Percentiles rank a stretch among this genome's conserved stretches.
These are phyloP conservation scores for Agrostemma githago DNA, from an alignment of 148 eudicot genomes.

Conservation along the genomic window DNA sequence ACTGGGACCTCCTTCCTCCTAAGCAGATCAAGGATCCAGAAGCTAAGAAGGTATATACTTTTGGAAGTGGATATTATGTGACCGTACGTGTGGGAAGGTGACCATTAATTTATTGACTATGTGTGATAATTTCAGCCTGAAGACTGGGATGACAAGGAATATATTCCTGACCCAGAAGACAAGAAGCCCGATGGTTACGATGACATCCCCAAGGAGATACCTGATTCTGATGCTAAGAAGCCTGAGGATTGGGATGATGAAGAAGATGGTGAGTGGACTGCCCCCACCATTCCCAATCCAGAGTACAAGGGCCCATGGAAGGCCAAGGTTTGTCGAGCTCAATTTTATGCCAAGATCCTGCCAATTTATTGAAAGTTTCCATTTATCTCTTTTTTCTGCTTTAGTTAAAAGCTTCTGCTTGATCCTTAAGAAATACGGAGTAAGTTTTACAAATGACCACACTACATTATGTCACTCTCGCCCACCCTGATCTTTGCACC, in stretches of 20 bases:
- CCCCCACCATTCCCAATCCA: constrained; percentile 86
- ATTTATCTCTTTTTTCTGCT: background rate
- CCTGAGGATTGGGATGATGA: constrained; percentile 99
- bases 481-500: background rate
- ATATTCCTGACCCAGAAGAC: constrained; percentile 92
- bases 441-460: background rate
- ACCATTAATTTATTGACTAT: constrained; percentile 10
- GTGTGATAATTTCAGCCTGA: constrained; percentile 60
- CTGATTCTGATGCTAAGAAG: constrained; percentile 94
- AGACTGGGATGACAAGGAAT: constrained; percentile 98
- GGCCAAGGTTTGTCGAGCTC: constrained; percentile 55
- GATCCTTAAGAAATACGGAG: too few relatives aligned
- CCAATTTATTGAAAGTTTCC: background rate
- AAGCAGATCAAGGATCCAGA: constrained; percentile 89
- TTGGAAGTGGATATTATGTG: background rate
- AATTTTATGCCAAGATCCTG: background rate
- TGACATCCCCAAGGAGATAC: constrained; percentile 88
- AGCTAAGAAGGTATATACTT: constrained; percentile 63
- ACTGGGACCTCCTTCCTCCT: constrained; percentile 88
- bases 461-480: background rate
- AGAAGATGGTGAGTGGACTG: constrained; percentile 99
- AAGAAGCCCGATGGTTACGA: constrained; percentile 98
- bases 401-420: too few relatives aligned
- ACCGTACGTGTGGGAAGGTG: background rate
- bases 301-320: constrained; percentile 99